Base-by-base conservation (phyloP, 2,329 filamentous ascomycete species). In the Sporothrix inflata region DNA sequence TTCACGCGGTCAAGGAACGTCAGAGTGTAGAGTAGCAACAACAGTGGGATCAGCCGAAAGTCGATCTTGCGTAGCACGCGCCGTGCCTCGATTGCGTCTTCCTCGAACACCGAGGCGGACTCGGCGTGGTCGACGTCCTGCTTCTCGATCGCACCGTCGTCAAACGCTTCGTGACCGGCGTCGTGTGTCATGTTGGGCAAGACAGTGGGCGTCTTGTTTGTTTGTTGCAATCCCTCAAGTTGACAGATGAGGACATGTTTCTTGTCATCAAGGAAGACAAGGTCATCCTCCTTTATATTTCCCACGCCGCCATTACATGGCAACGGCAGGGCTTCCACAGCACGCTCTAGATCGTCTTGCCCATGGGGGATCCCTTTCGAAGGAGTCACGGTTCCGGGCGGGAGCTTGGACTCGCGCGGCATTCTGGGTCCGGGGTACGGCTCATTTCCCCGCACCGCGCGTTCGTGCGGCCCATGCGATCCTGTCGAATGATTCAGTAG, bases 1-100 rank as follows among this genome's bases (percentile, higher is more conserved):
- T 93, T 93, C 69, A 92, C 90, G 8, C 91, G 85, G 78, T 94
- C 92, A 8, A 94, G 82, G 78, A 94, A 94, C 76, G 89, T 91
- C 75, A 94, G 89, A 11, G 94, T 84, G 78, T 94, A 95, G 16
- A 92, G 80, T 7, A 88, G 79, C 87, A 91, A 91, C 8, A 92
- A 83, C n/a, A 92, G 82, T 1, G 91, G 91, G 14, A 93, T 85
- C 34, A 93, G 84, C 77, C 87, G 84, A 16, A 84, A 73, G 78
- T 93, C 91, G 42, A 93, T 80, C 79, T 91, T 92, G 71, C 88
- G 84, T 60, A 92, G 83, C 21, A 93, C 24, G 8, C 49, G 45
- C 7, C n/a, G 16, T 14, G 45, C 65, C 27, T 68, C 65, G 8
- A n/a, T 8, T 4, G 65, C 8, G 16, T 68, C 65, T 27, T 65